Conservation (phyloP, 805 yeast genomes). For the Jamesozyma rosinii region DNA sequence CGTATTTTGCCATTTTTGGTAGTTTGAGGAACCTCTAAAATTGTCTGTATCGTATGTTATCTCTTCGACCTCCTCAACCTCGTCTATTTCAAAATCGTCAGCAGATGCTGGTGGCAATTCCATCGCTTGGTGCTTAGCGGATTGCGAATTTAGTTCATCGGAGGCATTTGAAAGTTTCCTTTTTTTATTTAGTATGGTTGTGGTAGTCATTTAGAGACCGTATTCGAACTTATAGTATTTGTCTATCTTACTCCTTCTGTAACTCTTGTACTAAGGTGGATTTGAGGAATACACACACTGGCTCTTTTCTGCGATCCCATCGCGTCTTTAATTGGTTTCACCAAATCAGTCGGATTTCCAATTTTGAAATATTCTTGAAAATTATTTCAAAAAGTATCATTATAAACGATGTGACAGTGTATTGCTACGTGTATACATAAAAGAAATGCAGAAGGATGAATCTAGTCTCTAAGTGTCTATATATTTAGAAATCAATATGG, state of each 20-base stretch:
- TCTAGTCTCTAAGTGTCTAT: neutral
- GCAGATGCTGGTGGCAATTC: neutral
- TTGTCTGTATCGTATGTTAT: neutral
- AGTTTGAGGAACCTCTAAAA: constrained; percentile 16
- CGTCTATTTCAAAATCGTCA: neutral
- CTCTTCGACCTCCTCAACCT: neutral
- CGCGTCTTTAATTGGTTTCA: too few relatives aligned
- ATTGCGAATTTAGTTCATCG: neutral
- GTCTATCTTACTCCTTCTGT: too few relatives aligned
- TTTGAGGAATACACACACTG: too few relatives aligned
- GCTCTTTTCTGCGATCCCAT: too few relatives aligned
- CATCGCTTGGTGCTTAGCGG: neutral
- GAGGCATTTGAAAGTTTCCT: constrained; percentile 2
- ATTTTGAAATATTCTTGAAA: too few relatives aligned
- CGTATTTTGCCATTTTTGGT: constrained; percentile 65
- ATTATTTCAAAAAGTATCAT: too few relatives aligned
- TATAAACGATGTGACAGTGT: too few relatives aligned
- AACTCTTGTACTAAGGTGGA: too few relatives aligned
- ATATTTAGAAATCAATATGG: neutral
- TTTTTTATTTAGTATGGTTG: neutral
- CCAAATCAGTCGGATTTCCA: too few relatives aligned
- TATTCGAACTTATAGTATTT: neutral
- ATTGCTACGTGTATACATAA: too few relatives aligned
- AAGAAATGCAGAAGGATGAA: neutral
- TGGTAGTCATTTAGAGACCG: neutral